phyloP scores from a whole-genome alignment of 2,329 filamentous ascomycete genomes.

The Aspergillus brasiliensis region DNA sequence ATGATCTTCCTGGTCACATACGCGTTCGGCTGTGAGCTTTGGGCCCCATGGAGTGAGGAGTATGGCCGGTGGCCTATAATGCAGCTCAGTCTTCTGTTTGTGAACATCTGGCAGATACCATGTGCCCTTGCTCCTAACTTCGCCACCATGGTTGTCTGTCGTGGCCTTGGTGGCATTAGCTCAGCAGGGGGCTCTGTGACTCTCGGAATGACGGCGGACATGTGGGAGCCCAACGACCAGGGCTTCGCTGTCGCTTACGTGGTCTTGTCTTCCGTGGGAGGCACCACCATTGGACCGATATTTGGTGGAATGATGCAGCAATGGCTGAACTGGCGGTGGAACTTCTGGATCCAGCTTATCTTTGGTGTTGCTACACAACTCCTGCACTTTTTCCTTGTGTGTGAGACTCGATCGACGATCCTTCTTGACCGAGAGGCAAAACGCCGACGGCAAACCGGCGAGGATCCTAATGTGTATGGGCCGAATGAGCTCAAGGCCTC shows the following conservation, averaged over 20 bases:
- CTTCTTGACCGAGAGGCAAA: slow-evolving; percentile 62
- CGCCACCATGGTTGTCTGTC: slow-evolving; percentile 66
- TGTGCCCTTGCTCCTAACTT: slow-evolving; percentile 74
- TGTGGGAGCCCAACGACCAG: slow-evolving; percentile 70
- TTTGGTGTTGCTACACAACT: slow-evolving; percentile 56
- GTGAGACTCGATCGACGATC: slow-evolving; percentile 60
- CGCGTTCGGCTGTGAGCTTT: slow-evolving; percentile 83
- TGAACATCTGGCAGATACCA: slow-evolving; percentile 76
- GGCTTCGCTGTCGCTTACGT: slow-evolving; percentile 76
- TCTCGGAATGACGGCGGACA: slow-evolving; percentile 72
- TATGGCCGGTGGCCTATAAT: slow-evolving; percentile 77
- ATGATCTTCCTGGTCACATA: slow-evolving; percentile 78
- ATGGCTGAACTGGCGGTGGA: slow-evolving; percentile 61
- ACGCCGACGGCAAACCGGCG: slow-evolving; percentile 52
- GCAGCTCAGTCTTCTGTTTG: slow-evolving; percentile 70
- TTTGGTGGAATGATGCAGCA: slow-evolving; percentile 58
- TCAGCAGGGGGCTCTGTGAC: slow-evolving; percentile 74
- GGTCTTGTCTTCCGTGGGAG: slow-evolving; percentile 76
- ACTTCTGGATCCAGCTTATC: slow-evolving; percentile 65
- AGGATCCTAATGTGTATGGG: slow-evolving; percentile 66
- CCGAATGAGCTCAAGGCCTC: slow-evolving; percentile 55
- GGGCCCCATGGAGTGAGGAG: slow-evolving; percentile 86
- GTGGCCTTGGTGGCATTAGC: slow-evolving; percentile 68
- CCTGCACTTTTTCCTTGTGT: slow-evolving; percentile 60
- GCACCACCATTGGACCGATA: slow-evolving; percentile 64